Base-by-base conservation (phyloP, 768 basidiomycete genomes). In the Kwoniella europaea region DNA sequence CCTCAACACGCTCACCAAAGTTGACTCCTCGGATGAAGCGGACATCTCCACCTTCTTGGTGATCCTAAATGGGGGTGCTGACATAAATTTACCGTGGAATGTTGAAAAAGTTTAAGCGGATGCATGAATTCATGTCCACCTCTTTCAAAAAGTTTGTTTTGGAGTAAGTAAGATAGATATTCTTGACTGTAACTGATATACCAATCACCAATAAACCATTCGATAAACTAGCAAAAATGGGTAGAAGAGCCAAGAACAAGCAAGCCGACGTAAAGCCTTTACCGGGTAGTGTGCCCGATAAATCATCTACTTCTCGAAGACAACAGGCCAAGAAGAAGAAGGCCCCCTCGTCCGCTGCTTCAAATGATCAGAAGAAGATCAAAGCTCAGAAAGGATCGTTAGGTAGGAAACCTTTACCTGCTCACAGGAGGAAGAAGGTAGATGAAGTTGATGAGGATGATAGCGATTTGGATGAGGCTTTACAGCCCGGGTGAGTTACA, bases 181-280 rank as follows among this genome's bases (percentile, higher is more conserved):
- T 35, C 35, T 35, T 35, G 35, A 35, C 35, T 35, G 4, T 9
- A 3, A 35, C 35, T 35, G 35, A 35, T 35, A 35, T 35, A 35
- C 6, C 35, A 35, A 35, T 35, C 35, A 35, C 35, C 35, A 35
- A 55, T 10, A 24, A 20, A 55, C 24, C n/a, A 20, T 55, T 20
- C 54, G 15, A 55, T 20, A 55, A n/a, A 20, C 2, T n/a, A 55
- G 12, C 10, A 13, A 73, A 42, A 41, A 83, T 83, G 82, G 82
- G 82, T 67, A 70, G 80, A 63, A 79, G 79, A 75, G 77, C 79
- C 61, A 71, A 74, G 67, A 78, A 80, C 73, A 83, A 83, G 78
- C 82, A 83, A 67, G 76, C 74, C 0, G 65, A 72, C 7, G 79
- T 79, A 1, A 59, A 50, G 20, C 81, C 82, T 57, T 55, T 83